Percentiles rank a stretch among this genome's conserved stretches.
Evolutionary conservation across 2,329 filamentous ascomycete species (phyloP).

Genomic region (Pochonia chlamydosporia): DNA sequence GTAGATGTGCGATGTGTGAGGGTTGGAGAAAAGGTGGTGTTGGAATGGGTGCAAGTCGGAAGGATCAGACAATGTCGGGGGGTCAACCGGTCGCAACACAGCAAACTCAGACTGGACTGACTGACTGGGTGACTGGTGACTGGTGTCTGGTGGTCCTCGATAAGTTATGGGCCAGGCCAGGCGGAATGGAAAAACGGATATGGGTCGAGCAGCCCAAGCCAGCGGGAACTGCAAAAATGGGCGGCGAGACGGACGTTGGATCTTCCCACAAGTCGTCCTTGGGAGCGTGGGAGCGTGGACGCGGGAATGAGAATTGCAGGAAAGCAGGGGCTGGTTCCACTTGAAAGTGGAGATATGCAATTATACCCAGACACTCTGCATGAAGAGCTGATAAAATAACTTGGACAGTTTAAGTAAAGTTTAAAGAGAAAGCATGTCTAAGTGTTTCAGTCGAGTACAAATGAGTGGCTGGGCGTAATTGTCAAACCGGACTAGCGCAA

Average conservation of each 20-base stretch:
- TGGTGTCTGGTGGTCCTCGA: too few species aligned
- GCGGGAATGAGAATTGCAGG: not conserved
- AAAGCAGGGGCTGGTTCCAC: conserved; percentile 1
- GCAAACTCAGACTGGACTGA: conserved; percentile 1
- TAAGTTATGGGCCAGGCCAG: too few species aligned
- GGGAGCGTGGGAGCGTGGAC: conserved; percentile 10
- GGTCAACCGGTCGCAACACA: not conserved
- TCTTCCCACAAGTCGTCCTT: conserved; percentile 9
- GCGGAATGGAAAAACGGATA: conserved; percentile 5
- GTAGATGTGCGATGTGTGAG: conserved; percentile 1
- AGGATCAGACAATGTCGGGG: not conserved
- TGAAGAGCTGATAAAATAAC: not conserved
- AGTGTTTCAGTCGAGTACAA: not conserved
- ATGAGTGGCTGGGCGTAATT: not conserved
- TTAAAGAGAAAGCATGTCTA: not conserved
- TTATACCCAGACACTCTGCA: not conserved
- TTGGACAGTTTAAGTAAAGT: not conserved
- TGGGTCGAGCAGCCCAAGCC: conserved; percentile 6
- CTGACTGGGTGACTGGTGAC: too few species aligned
- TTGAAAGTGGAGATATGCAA: conserved; percentile 2
- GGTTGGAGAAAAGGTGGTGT: conserved; percentile 1
- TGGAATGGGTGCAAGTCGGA: not conserved
- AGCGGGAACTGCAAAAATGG: conserved; percentile 8
- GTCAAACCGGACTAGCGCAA: conserved; percentile 6
- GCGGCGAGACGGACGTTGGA: conserved; percentile 14